These are phyloP conservation scores for Fusarium guadeloupense DNA, from an alignment of 2,329 filamentous ascomycete species.

Conservation along the genomic window DNA sequence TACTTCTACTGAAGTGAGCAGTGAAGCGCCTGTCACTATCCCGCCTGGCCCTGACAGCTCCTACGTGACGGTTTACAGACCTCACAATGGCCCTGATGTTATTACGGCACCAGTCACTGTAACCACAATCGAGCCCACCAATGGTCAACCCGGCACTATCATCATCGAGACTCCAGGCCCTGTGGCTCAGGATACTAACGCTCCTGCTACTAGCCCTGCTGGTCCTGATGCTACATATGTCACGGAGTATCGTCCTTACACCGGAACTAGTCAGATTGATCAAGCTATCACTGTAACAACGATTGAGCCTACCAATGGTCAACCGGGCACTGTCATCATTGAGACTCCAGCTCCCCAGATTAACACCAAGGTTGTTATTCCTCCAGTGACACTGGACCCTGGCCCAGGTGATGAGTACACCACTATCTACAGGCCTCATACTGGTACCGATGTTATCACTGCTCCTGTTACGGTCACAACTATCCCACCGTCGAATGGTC, in stretches of 20 bases:
- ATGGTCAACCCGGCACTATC: slow-evolving; percentile 1
- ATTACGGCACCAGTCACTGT: not conserved
- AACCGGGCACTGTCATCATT: slow-evolving; percentile 24
- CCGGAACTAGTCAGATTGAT: slow-evolving; percentile 16
- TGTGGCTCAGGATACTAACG: not conserved
- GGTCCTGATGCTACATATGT: slow-evolving; percentile 6
- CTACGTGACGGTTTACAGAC: slow-evolving; percentile 4
- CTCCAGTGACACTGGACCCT: slow-evolving; percentile 22
- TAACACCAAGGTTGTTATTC: slow-evolving; percentile 3
- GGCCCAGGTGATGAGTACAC: slow-evolving; percentile 10
- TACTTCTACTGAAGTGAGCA: not conserved
- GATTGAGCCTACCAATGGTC: slow-evolving; percentile 9
- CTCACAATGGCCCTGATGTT: not conserved
- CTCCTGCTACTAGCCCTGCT: not conserved
- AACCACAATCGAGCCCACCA: not conserved
- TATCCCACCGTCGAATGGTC: slow-evolving; percentile 3
- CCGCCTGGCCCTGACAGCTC: not conserved
- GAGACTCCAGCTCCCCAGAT: slow-evolving; percentile 23
- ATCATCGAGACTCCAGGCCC: slow-evolving; percentile 3
- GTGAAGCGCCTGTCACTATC: slow-evolving; percentile 2
- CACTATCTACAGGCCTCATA: slow-evolving; percentile 23
- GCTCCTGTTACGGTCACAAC: slow-evolving; percentile 18
- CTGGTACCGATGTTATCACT: slow-evolving; percentile 15
- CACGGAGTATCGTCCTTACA: slow-evolving; percentile 22
- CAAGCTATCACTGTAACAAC: slow-evolving; percentile 26